Conservation (phyloP, 257 asterid genomes). For the Rubia yunnanensis region DNA sequence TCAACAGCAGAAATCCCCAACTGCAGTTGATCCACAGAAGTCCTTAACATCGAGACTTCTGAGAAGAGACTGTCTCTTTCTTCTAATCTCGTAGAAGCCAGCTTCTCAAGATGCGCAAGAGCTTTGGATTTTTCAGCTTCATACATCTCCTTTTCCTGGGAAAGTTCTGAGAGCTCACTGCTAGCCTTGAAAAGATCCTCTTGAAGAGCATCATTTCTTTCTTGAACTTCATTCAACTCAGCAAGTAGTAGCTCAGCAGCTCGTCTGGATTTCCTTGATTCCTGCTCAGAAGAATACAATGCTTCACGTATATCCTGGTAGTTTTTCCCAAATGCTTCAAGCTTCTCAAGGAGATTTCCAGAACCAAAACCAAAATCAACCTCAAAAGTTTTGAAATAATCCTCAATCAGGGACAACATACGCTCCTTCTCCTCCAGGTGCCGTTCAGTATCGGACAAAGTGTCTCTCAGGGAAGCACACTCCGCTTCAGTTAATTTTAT, state of each 20-base stretch:
- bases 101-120: conserved; percentile 51
- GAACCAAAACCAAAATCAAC: conserved; percentile 27
- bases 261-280: conserved; percentile 71
- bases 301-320: conserved; percentile 40
- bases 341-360: conserved; percentile 47
- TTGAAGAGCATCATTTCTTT: conserved; percentile 82
- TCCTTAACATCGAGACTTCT: conserved; percentile 46
- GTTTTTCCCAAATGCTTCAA: conserved; percentile 38
- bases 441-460: conserved; percentile 44
- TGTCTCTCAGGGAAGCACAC: conserved; percentile 45
- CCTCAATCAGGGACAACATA: conserved; percentile 44
- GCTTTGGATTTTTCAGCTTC: conserved; percentile 63
- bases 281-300: conserved; percentile 50
- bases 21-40: conserved; percentile 42
- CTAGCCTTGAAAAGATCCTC: conserved; percentile 64
- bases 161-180: conserved; percentile 50
- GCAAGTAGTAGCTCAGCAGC: conserved; percentile 90
- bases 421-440: conserved; percentile 48
- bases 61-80: conserved; percentile 62
- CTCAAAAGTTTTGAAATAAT: conserved; percentile 42
- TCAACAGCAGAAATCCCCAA: conserved; percentile 46
- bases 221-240: conserved; percentile 96
- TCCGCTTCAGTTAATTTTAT: conserved; percentile 56
- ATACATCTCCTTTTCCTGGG: conserved; percentile 51
- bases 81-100: conserved; percentile 43